Evolutionary conservation across 179 eudicot species (phyloP).

Genomic region (Silene coronaria): DNA sequence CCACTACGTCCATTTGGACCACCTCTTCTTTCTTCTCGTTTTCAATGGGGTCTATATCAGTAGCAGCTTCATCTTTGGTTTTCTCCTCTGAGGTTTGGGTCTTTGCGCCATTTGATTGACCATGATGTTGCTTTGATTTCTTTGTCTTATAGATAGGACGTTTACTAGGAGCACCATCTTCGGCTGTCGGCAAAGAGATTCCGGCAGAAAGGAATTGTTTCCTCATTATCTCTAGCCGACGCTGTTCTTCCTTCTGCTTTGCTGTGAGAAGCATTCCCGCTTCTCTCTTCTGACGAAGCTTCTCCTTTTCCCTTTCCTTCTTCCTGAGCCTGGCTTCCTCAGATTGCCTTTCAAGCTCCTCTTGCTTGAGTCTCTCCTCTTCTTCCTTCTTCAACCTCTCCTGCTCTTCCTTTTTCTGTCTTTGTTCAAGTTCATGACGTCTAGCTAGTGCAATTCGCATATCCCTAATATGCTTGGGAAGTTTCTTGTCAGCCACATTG

Average conservation of each 20-base stretch:
- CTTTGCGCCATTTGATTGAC: conserved; percentile 46
- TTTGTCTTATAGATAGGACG: conserved; percentile 61
- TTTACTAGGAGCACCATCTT: conserved; percentile 47
- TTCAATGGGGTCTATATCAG: conserved; percentile 41
- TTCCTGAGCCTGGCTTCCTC: conserved; percentile 69
- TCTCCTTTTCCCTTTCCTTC: conserved; percentile 84
- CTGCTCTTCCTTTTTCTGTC: conserved; percentile 72
- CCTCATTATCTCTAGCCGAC: conserved; percentile 69
- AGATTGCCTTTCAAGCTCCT: conserved; percentile 65
- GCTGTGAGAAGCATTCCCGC: conserved; percentile 72
- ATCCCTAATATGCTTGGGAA: conserved; percentile 79
- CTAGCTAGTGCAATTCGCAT: conserved; percentile 90
- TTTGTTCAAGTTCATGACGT: conserved; percentile 64
- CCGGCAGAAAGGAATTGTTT: conserved; percentile 67
- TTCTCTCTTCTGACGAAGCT: conserved; percentile 60
- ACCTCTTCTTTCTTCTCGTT: conserved; percentile 41
- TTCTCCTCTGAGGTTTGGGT: conserved; percentile 39
- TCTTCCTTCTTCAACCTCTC: conserved; percentile 78
- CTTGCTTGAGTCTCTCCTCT: conserved; percentile 67
- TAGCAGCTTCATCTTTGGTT: conserved; percentile 32
- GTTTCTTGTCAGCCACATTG: conserved; percentile 61
- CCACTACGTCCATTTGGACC: conserved; percentile 26
- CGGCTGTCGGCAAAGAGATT: conserved; percentile 29
- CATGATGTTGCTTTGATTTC: conserved; percentile 48
- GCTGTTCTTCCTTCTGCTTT: conserved; percentile 89